phyloP scores from a whole-genome alignment of 2,329 filamentous ascomycete genomes.

The Arthrinium phaeospermum region DNA sequence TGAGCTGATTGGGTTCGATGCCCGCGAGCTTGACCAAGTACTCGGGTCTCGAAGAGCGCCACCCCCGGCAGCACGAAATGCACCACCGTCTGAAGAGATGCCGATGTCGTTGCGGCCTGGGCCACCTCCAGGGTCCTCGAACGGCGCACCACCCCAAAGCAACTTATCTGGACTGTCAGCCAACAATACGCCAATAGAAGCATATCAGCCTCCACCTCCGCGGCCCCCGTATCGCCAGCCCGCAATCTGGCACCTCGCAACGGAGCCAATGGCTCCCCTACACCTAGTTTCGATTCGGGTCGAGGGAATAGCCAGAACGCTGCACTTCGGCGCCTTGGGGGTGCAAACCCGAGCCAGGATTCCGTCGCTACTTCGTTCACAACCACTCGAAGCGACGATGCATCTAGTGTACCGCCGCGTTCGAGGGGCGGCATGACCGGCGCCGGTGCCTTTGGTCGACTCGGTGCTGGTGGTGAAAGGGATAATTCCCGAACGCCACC shows the following conservation, averaged over 20 bases:
- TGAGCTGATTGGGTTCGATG: conserved; percentile 81
- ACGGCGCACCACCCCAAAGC: not conserved
- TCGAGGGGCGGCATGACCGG: conserved; percentile 57
- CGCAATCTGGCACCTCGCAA: conserved; percentile 45
- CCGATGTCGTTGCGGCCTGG: conserved; percentile 33
- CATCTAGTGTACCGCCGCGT: conserved; percentile 54
- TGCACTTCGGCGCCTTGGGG: conserved; percentile 53
- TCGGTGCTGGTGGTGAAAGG: conserved; percentile 31
- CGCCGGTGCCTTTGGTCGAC: conserved; percentile 45
- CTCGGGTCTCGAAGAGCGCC: conserved; percentile 61
- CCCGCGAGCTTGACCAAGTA: conserved; percentile 77
- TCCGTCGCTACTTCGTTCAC: conserved; percentile 56
- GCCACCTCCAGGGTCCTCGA: not conserved
- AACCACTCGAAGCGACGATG: conserved; percentile 57
- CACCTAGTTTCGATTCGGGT: conserved; percentile 57
- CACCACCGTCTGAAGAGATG: conserved; percentile 30
- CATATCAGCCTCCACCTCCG: conserved; percentile 31
- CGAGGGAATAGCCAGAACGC: conserved; percentile 46
- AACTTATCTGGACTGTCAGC: conserved; percentile 21
- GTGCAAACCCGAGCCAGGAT: conserved; percentile 63
- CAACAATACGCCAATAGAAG: conserved; percentile 26
- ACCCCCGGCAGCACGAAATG: conserved; percentile 30
- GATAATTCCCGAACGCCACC: conserved; percentile 28
- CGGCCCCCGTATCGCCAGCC: conserved; percentile 27
- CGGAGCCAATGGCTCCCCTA: conserved; percentile 51